Base-by-base conservation (phyloP, 306 rosid genomes). In the Cucurbita pepo region DNA sequence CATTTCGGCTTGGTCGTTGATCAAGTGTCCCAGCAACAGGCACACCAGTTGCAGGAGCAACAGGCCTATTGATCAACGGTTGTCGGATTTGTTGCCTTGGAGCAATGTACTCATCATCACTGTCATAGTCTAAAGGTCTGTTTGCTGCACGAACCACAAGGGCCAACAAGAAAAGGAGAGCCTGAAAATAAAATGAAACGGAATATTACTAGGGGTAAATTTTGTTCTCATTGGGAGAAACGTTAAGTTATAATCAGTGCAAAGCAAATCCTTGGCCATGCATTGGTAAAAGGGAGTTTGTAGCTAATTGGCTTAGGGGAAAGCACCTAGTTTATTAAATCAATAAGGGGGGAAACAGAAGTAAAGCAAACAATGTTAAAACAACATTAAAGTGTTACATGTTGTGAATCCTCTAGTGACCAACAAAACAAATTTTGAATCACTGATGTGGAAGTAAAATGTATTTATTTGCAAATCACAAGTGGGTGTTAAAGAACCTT, bases 91-190 rank as follows among this genome's bases (percentile, higher is more conserved):
- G 96, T 76, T 83, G 95, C 84, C 96, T 90, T 71, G 87, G 81
- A 76, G 85, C 86, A 73, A 86, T 73, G 77, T 76, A 76, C 85
- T 95, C 99, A 56, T 95, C 99, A 75, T 95, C 97, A 76, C 99
- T 95, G 83, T 95, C 99, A 67, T 89, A 89, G 8, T 91, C 95
- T 40, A 63, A 81, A 43, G 95, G 92, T 80, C 75, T 86, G 82
- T 88, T 91, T 64, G 92, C 87, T 25, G 97, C 91, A 83, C 91
- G 88, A 71, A 91, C 97, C 60, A 88, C 63, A 45, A 95, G 92
- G 37, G 97, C 89, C 73, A 95, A 78, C 85, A 92, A 78, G 95
- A 92, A 92, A 63, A 92, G 87, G 73, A 95, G 83, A 54, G 88
- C 99, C 99, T 95, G 88, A 74, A 81, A 87, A 65, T 56, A 37